Conservation (phyloP, 139 green algal species). For the Chlorella vulgaris region DNA sequence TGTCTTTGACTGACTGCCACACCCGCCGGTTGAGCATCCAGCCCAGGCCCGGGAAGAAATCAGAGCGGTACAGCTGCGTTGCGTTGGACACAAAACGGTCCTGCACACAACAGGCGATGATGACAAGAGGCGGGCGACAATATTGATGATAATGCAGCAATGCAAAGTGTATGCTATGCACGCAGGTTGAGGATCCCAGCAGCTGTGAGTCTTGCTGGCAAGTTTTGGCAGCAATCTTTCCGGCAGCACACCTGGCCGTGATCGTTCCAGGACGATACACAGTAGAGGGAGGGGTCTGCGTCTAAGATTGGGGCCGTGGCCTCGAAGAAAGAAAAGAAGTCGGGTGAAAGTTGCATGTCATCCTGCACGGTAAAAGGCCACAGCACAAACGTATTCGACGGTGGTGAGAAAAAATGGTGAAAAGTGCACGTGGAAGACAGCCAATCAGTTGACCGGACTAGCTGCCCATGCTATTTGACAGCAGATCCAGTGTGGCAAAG, state of each 20-base stretch:
- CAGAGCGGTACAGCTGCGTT: slow-evolving; percentile 53
- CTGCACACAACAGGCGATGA: slow-evolving; percentile 1
- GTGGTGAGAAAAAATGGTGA: not conserved
- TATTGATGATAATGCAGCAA: no score
- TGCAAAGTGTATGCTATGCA: no score
- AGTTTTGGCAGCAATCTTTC: not conserved
- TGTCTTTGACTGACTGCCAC: slow-evolving; percentile 36
- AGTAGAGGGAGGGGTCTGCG: slow-evolving; percentile 43
- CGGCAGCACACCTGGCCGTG: slow-evolving; percentile 49
- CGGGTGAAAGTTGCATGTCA: slow-evolving; percentile 61
- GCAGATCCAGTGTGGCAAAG: no score
- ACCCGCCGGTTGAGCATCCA: slow-evolving; percentile 56
- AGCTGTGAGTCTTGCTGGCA: no score
- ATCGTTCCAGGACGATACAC: slow-evolving; percentile 67
- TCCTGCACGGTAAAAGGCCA: slow-evolving; percentile 53
- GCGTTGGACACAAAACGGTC: slow-evolving; percentile 40
- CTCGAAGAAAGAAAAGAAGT: slow-evolving; percentile 68
- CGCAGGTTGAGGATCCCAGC: no score
- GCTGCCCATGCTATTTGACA: no score
- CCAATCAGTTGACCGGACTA: no score
- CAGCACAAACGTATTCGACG: not conserved
- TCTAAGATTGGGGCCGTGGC: slow-evolving; percentile 44
- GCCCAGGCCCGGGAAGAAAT: slow-evolving; percentile 70
- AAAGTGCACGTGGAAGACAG: not conserved
- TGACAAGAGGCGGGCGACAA: not conserved